Evolutionary conservation across 768 basidiomycete species (phyloP), one percentile per base, ranked within the genome.

Genomic region (Kwoniella bestiolae): DNA sequence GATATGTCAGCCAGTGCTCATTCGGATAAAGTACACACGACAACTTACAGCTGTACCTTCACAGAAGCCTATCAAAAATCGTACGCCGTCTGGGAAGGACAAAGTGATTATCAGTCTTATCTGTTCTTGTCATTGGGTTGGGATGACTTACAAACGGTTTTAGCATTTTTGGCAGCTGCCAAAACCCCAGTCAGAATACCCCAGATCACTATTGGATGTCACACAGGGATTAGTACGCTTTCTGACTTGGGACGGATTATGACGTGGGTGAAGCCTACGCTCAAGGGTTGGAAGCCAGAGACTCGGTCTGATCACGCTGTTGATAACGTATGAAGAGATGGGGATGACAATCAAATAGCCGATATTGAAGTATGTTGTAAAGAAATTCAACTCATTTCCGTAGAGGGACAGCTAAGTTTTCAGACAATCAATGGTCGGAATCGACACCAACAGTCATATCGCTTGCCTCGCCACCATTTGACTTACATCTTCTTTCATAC

Each of bases 401-500:
- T 34, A 41, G 3, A 61, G 25, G 14, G 21, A 18, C 9, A 61
- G 34, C 50, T 51, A 29, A 29, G n/a, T n/a, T n/a, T n/a, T n/a
- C n/a, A n/a, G n/a, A n/a, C n/a, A n/a, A n/a, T n/a, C n/a, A n/a
- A n/a, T n/a, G n/a, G n/a, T n/a, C n/a, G n/a, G n/a, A n/a, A n/a
- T n/a, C n/a, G n/a, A n/a, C n/a, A n/a, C n/a, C n/a, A n/a, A n/a
- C n/a, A n/a, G n/a, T n/a, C n/a, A n/a, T n/a, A n/a, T n/a, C n/a
- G n/a, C n/a, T n/a, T n/a, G n/a, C n/a, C n/a, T n/a, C n/a, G n/a
- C n/a, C n/a, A n/a, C n/a, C n/a, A n/a, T n/a, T 18, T 47, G 23
- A 25, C 50, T 51, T n/a, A 51, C 50, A 41, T 61, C 60, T 61
- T 61, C 60, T 50, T 61, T 29, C 60, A 61, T 61, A 12, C 60